Conservation (phyloP, 2,329 filamentous ascomycete genomes). For the Penicillium sp. region DNA sequence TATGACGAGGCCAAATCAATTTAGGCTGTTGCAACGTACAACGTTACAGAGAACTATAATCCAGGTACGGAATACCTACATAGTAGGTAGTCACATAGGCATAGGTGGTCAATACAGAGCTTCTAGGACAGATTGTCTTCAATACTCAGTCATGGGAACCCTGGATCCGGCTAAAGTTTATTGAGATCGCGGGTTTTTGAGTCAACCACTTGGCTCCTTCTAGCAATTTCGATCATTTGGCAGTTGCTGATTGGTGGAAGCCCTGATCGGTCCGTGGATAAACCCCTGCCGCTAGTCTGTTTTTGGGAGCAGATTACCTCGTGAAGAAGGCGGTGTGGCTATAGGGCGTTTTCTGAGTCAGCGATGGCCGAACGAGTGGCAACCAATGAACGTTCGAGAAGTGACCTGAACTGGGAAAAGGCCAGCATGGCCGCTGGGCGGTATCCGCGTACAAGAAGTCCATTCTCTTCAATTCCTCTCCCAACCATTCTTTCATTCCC, state of each 20-base stretch:
- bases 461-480: conserved; percentile 20
- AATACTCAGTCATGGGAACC: conserved; percentile 1
- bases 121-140: conserved; percentile 4
- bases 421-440: conserved; percentile 45
- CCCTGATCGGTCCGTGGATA: conserved; percentile 1
- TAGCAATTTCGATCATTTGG: conserved; percentile 34
- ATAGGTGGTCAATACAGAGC: not conserved
- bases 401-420: conserved; percentile 46
- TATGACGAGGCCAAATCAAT: not conserved
- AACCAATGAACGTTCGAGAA: conserved; percentile 40
- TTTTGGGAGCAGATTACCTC: not conserved
- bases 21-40: not conserved
- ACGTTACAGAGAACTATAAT: no score
- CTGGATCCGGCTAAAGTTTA: not conserved
- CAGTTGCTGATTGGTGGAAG: conserved; percentile 18
- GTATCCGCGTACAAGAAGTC: conserved; percentile 37
- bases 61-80: no score
- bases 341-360: conserved; percentile 30
- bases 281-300: conserved; percentile 3
- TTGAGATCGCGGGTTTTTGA: not conserved
- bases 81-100: no score
- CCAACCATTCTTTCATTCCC: conserved; percentile 22
- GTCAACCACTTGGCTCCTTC: conserved; percentile 23
- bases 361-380: not conserved
- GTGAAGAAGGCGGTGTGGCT: conserved; percentile 22